Evolutionary conservation across 2,329 filamentous ascomycete genomes (phyloP).

Genomic region (Neonectria punicea): DNA sequence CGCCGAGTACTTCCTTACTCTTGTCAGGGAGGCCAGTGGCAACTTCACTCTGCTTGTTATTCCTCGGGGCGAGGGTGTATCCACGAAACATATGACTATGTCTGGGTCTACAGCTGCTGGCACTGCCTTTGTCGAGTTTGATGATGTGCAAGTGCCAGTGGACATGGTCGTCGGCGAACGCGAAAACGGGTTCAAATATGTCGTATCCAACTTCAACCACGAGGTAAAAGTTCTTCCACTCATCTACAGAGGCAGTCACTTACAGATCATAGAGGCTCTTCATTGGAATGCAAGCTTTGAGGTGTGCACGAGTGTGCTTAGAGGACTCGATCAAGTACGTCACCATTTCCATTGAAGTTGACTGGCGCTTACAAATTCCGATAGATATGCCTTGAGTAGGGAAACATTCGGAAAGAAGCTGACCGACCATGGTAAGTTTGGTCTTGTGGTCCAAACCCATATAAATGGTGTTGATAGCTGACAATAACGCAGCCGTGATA

Average conservation of each 20-base stretch:
- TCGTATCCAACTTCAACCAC: conserved; percentile 18
- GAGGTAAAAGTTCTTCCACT: background rate
- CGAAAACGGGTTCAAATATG: conserved; percentile 11
- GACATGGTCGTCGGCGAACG: conserved; percentile 14
- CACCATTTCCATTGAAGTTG: no score
- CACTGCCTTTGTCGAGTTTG: conserved; percentile 16
- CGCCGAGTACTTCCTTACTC: conserved; percentile 16
- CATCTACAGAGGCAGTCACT: background rate
- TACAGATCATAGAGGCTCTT: conserved; percentile 8
- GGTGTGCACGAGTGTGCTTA: conserved; percentile 18
- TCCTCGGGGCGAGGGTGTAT: conserved; percentile 14
- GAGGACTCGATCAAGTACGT: conserved; percentile 16
- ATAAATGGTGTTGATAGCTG: background rate
- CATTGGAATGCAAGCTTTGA: conserved; percentile 12
- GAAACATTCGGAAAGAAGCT: conserved; percentile 20
- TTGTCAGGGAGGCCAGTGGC: conserved; percentile 6
- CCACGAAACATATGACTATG: conserved; percentile 16
- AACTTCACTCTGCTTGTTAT: conserved; percentile 5
- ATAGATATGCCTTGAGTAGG: conserved; percentile 17
- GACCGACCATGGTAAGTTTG: conserved; percentile 1
- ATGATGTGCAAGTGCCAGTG: conserved; percentile 1
- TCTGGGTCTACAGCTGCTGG: conserved; percentile 13
- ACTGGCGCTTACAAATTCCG: background rate
- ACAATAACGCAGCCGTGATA: conserved; percentile 5
- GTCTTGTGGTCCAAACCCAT: no score